Base-by-base conservation (phyloP, 2,329 filamentous ascomycete genomes). In the Fusarium oxysporum region DNA sequence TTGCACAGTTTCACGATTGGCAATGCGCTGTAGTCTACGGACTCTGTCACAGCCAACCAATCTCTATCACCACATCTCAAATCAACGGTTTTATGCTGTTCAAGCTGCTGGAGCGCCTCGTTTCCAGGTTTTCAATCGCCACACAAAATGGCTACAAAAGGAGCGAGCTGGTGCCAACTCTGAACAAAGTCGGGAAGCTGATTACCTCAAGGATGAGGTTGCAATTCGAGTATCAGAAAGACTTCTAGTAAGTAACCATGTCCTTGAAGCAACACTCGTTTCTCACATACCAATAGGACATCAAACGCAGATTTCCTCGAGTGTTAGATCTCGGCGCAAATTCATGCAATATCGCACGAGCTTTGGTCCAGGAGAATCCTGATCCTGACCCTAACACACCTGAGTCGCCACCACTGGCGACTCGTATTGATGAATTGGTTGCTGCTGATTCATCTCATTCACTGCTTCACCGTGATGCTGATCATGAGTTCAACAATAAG, bases 311-410 rank as follows among this genome's bases (percentile, higher is more conserved):
- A 63, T 98, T 97, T 77, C 90, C 92, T 48, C 88, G 90, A 73
- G 94, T 95, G 30, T 92, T 99, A 68, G 96, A 99, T 82, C 91
- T 98, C 37, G 96, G 96, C 70, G 96, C 96, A 70, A 97, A 98
- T 81, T 94, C 96, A 70, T 98, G 96, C 87, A 97, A 98, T 82
- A 91, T 99, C 69, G 95, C 95, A 25, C 91, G 92, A 71, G 93
- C 93, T 63, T 88, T 98, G 50, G 92, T 92, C 76, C 86, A 91
- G 71, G 87, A 90, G 64, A 90, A 94, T 79, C 90, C 90, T 2
- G 91, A 93, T 78, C 87, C 86, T 12, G 86, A 88, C 74, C 84
- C 87, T 11, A 78, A 82, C n/a, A 85, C 83, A 56, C 88, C 91
- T 44, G 83, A 79, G n/a, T 87, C 88, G 30, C 88, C 90, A 30